Percentiles rank a stretch among this genome's conserved stretches.
Conservation (phyloP, 2,329 filamentous ascomycete genomes). For the Tolypocladium ophioglossoides region DNA sequence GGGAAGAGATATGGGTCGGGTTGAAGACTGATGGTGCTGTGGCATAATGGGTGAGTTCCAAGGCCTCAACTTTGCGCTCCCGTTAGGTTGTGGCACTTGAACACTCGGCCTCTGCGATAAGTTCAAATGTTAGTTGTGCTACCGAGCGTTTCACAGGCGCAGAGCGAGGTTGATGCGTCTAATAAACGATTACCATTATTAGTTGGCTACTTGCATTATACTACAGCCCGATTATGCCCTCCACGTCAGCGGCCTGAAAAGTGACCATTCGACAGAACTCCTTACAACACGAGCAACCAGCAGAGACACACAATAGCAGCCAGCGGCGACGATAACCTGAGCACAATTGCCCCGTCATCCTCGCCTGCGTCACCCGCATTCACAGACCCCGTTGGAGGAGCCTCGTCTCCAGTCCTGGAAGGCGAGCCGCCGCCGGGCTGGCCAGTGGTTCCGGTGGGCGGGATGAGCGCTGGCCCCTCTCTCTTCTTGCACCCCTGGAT, state of each 20-base stretch:
- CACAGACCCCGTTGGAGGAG: background rate
- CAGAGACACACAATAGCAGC: constrained; percentile 6
- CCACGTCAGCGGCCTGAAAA: background rate
- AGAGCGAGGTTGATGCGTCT: background rate
- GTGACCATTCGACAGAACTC: background rate
- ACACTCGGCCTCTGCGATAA: too few species aligned
- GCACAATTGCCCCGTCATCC: constrained; percentile 2
- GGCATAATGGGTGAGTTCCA: too few species aligned
- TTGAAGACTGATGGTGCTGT: too few species aligned
- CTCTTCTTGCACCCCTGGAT: constrained; percentile 14
- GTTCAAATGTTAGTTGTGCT: background rate
- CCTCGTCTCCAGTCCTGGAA: constrained; percentile 1
- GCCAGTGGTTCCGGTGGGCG: background rate
- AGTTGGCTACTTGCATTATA: background rate
- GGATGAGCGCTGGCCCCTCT: background rate
- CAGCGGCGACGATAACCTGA: constrained; percentile 4
- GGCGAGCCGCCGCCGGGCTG: background rate
- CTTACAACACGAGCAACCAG: constrained; percentile 6
- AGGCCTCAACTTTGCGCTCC: too few species aligned
- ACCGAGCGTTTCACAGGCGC: too few species aligned
- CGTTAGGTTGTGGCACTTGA: too few species aligned
- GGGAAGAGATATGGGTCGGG: too few species aligned
- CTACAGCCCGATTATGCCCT: background rate
- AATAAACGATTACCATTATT: background rate
- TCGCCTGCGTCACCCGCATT: background rate